These are phyloP conservation scores for Collybiopsis luxurians DNA, from an alignment of 768 basidiomycete genomes.

Conservation along the genomic window DNA sequence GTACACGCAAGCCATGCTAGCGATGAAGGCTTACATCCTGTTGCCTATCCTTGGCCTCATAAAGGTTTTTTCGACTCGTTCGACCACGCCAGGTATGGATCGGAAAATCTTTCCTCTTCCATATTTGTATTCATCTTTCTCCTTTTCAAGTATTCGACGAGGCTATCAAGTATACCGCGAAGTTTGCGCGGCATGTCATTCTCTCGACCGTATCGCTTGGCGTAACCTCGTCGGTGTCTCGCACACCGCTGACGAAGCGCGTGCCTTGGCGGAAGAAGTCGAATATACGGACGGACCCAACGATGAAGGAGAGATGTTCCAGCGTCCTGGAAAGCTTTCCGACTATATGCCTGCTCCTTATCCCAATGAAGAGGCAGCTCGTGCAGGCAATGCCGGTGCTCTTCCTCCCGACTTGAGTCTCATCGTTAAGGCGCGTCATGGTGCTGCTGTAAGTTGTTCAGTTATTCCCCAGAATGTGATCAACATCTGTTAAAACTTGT, in stretches of 20 bases:
- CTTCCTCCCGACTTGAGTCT: slow-evolving; percentile 96
- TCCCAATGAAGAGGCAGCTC: slow-evolving; percentile 96
- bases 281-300: slow-evolving; percentile 98
- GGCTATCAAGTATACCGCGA: slow-evolving; percentile 98
- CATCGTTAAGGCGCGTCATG: slow-evolving; percentile 98
- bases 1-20: slow-evolving; percentile 90
- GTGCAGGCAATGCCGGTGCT: slow-evolving; percentile 91
- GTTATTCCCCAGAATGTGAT: background rate
- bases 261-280: slow-evolving; percentile 91
- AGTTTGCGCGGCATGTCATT: slow-evolving; percentile 98
- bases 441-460: slow-evolving; percentile 75
- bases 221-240: slow-evolving; percentile 98
- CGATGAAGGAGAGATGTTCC: slow-evolving; percentile 96
- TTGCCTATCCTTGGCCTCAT: slow-evolving; percentile 89
- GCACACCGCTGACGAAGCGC: slow-evolving; percentile 88
- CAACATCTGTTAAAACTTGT: background rate
- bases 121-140: slow-evolving; percentile 9
- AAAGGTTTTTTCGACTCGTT: slow-evolving; percentile 86
- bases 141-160: slow-evolving; percentile 74
- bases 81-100: slow-evolving; percentile 87
- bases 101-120: slow-evolving; percentile 17
- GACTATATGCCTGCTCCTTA: slow-evolving; percentile 96
- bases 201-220: slow-evolving; percentile 99
- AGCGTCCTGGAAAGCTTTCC: slow-evolving; percentile 95
- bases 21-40: slow-evolving; percentile 92